Evolutionary conservation across 495 filamentous ascomycete genomes (phyloP).

Genomic region (Lepidopterella palustris): DNA sequence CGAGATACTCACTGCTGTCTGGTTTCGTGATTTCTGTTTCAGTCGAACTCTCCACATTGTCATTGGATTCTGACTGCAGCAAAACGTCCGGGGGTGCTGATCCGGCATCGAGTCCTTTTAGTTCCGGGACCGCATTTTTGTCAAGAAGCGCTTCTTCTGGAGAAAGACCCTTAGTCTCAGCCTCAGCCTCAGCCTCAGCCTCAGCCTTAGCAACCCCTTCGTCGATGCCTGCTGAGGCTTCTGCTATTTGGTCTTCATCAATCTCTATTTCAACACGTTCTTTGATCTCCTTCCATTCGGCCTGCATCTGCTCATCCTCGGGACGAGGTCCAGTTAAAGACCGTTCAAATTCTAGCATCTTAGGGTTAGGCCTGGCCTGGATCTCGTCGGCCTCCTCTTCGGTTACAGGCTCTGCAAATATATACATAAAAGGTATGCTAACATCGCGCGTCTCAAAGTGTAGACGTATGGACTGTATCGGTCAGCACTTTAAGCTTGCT

Average conservation of each 20-base stretch:
- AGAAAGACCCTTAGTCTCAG: too few relatives aligned
- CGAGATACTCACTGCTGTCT: too few relatives aligned
- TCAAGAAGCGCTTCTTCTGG: too few relatives aligned
- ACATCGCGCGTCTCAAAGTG: conserved; percentile 74
- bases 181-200: conserved; percentile 15
- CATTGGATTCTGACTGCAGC: too few relatives aligned
- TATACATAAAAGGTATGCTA: conserved; percentile 65
- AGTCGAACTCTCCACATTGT: too few relatives aligned
- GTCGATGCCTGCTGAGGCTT: conserved; percentile 46
- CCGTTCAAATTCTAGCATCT: conserved; percentile 62
- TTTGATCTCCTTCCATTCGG: conserved; percentile 25
- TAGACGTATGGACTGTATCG: conserved; percentile 60
- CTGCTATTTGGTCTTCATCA: conserved; percentile 53
- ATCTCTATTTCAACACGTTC: conserved; percentile 29
- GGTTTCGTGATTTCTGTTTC: too few relatives aligned
- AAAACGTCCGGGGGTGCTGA: too few relatives aligned
- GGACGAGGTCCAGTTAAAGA: conserved; percentile 46
- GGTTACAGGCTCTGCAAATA: conserved; percentile 80
- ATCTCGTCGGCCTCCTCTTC: conserved; percentile 64
- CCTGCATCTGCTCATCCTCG: conserved; percentile 4
- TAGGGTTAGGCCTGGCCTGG: conserved; percentile 55
- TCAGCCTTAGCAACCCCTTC: conserved; percentile 27
- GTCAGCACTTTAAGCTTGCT: conserved; percentile 23
- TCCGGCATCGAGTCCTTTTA: too few relatives aligned
- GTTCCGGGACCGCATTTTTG: too few relatives aligned